Conservation (phyloP, 2,329 filamentous ascomycete species). For the Penicillium sp. region DNA sequence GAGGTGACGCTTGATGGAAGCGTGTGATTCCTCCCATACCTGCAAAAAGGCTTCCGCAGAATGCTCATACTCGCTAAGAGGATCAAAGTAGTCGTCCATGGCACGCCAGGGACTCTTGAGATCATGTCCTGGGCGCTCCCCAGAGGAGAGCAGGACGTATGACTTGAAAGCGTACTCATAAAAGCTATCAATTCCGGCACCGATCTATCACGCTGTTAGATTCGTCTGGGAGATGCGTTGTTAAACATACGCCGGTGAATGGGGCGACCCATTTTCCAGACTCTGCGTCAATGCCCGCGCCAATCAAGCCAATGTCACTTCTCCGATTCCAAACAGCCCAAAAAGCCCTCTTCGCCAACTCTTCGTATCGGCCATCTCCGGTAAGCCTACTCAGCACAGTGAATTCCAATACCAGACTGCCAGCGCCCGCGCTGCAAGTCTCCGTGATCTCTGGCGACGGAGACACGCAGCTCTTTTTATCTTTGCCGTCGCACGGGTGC, state of each 20-base stretch:
- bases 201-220: slow-evolving; percentile 63
- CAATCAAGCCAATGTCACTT: slow-evolving; percentile 84
- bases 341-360: slow-evolving; percentile 87
- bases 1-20: slow-evolving; percentile 87
- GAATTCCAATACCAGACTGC: slow-evolving; percentile 91
- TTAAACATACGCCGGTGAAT: slow-evolving; percentile 69
- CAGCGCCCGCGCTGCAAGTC: slow-evolving; percentile 96
- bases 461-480: slow-evolving; percentile 36
- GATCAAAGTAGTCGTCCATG: slow-evolving; percentile 69
- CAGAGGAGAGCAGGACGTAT: slow-evolving; percentile 84
- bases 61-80: slow-evolving; percentile 68
- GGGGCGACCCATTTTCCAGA: slow-evolving; percentile 85
- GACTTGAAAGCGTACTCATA: slow-evolving; percentile 98
- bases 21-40: slow-evolving; percentile 84
- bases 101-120: slow-evolving; percentile 48
- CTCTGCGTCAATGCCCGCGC: slow-evolving; percentile 90
- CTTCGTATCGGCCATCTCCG: slow-evolving; percentile 85
- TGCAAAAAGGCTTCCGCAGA: slow-evolving; percentile 78
- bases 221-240: background rate
- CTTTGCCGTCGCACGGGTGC: slow-evolving; percentile 48
- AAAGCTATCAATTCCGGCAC: slow-evolving; percentile 96
- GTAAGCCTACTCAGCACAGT: slow-evolving; percentile 87
- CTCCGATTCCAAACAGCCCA: slow-evolving; percentile 95
- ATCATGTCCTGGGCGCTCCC: slow-evolving; percentile 49
- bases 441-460: slow-evolving; percentile 77